Base-by-base conservation (phyloP, 345 rosid genomes). In the Sapria himalayana region DNA sequence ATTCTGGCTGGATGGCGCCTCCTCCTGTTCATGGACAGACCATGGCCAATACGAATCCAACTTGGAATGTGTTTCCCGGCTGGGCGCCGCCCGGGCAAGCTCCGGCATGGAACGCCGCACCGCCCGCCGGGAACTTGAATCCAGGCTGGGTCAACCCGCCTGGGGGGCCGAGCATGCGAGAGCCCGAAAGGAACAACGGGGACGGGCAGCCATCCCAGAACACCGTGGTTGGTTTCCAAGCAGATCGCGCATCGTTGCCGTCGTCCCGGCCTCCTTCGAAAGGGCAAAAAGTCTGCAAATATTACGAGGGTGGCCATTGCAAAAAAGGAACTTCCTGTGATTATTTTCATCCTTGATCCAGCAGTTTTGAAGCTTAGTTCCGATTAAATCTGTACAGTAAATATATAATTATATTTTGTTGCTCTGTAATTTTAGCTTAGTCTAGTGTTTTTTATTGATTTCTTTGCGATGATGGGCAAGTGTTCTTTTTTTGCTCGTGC, bases 241-340 rank as follows among this genome's bases (percentile, higher is more conserved):
- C n/a, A n/a, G n/a, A n/a, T n/a, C n/a, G n/a, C n/a, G n/a, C n/a
- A n/a, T n/a, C n/a, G n/a, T n/a, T n/a, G n/a, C n/a, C n/a, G n/a
- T 41, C 71, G 9, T 48, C 68, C 4, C 52, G 71, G 40, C 46
- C 61, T 9, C 60, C 5, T 46, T 49, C 29, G 65, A 63, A 57
- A 61, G 80, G 74, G 32, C 84, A 79, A 48, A 66, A 76, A 56
- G 60, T 69, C 25, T 73, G 81, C 65, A 66, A 56, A 48, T 73
- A 16, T 56, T 70, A 62, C 10, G 78, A 71, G 61, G 58, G 22
- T 31, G 89, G 93, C 34, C 64, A 63, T 41, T 76, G 93, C 60
- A 71, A 60, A 63, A 81, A 73, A 57, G 93, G 86, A 29, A 60
- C 93, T 18, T 50, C 67, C 8, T 80, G 93, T 64, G 73, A 69